These are phyloP conservation scores for Nemania abortiva DNA, from an alignment of 2,329 filamentous ascomycete genomes.

Conservation along the genomic window DNA sequence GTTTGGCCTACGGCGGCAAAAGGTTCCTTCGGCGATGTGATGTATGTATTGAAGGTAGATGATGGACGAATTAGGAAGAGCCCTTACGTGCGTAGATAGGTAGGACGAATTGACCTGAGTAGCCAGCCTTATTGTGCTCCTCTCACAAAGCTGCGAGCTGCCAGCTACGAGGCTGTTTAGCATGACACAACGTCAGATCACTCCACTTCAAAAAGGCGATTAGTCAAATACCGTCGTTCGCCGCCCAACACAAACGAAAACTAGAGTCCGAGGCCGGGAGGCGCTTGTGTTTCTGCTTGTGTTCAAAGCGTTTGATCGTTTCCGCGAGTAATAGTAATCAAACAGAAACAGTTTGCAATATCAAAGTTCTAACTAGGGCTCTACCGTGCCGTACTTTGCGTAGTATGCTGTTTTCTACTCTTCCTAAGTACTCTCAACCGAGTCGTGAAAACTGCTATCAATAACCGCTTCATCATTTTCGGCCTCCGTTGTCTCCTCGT, in stretches of 20 bases:
- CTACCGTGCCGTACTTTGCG: not conserved
- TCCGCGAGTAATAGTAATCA: not conserved
- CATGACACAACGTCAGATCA: not conserved
- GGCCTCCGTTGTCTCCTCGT: constrained; percentile 49
- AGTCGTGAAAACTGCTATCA: constrained; percentile 44
- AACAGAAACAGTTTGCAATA: not conserved
- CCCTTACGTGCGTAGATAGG: too few species aligned
- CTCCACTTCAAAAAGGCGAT: not conserved
- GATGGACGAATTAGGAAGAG: too few species aligned
- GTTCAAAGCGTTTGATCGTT: not conserved
- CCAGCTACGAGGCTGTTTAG: too few species aligned
- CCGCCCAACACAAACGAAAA: not conserved
- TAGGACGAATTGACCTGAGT: too few species aligned
- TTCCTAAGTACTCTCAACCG: constrained; percentile 37
- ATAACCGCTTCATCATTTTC: constrained; percentile 49
- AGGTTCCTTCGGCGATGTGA: too few species aligned
- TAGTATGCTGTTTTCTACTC: constrained; percentile 24
- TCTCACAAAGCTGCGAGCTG: too few species aligned
- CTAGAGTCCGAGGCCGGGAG: not conserved
- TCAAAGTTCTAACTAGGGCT: not conserved
- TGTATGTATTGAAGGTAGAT: too few species aligned
- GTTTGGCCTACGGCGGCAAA: not conserved
- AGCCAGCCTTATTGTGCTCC: too few species aligned
- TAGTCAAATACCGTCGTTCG: not conserved
- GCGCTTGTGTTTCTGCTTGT: not conserved